These are phyloP conservation scores for Carallia brachiata DNA, from an alignment of 345 rosid genomes.

Conservation along the genomic window DNA sequence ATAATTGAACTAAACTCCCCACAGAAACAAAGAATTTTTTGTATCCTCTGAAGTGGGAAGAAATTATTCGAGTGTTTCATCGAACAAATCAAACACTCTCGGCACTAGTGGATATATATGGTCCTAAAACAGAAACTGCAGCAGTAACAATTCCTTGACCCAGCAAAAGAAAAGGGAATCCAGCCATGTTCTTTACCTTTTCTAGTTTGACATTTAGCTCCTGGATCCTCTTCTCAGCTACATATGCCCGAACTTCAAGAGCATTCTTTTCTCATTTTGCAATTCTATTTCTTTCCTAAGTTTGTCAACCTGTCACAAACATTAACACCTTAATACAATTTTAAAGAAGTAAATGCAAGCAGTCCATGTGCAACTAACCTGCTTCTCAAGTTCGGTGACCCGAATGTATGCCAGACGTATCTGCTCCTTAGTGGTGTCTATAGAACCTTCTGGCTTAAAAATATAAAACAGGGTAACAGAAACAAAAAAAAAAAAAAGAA, in stretches of 20 bases:
- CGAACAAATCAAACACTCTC: too few species aligned
- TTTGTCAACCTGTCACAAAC: slow-evolving; percentile 24
- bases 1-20: too few species aligned
- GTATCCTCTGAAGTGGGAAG: too few species aligned
- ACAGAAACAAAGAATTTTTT: too few species aligned
- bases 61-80: too few species aligned
- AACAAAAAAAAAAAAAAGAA: not conserved
- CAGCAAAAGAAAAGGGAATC: not conserved
- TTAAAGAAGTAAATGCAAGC: not conserved
- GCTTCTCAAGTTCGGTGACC: slow-evolving; percentile 36
- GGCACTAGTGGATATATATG: not conserved
- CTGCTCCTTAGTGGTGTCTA: slow-evolving; percentile 15
- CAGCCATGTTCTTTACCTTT: slow-evolving; percentile 25
- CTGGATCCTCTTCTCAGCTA: slow-evolving; percentile 31
- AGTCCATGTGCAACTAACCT: slow-evolving; percentile 29
- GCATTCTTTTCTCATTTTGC: slow-evolving; percentile 35
- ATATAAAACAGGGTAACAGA: not conserved
- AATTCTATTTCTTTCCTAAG: slow-evolving; percentile 32
- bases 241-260: slow-evolving; percentile 27
- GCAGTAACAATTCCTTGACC: not conserved
- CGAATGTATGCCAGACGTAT: slow-evolving; percentile 17
- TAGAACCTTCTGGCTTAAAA: slow-evolving; percentile 16
- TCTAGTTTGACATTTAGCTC: slow-evolving; percentile 30
- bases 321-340: slow-evolving; percentile 1
- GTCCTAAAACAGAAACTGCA: not conserved